Evolutionary conservation across 2,329 filamentous ascomycete genomes (phyloP), one percentile per base, ranked within the genome.

Genomic region (Penicillium brevicompactum): DNA sequence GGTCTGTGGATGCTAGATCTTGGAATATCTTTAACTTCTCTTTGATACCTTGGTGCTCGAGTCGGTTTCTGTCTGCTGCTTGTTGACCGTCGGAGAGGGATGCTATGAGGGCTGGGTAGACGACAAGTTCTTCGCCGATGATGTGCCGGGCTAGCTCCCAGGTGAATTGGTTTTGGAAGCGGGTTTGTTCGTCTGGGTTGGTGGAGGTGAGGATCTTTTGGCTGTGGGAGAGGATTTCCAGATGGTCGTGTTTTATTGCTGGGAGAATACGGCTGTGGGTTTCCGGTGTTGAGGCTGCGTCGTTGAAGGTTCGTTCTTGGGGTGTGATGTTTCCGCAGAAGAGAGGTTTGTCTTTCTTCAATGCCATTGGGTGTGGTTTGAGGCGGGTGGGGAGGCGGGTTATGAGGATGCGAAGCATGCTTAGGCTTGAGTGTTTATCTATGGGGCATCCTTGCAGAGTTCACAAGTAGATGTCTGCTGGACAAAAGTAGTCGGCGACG

Each of bases 91-190:
- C 66, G 1, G 72, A 66, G 14, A 84, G 61, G 46, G 80, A 67
- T 47, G 78, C 76, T 63, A 82, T 80, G 16, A 85, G 70, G 0
- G 79, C 81, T 0, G 83, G 82, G 55, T 84, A 84, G 2, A 85
- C 70, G 8, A 85, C 69, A 31, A 83, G 65, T 58, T 83, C 81
- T 58, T 83, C 79, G 11, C 75, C 78, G 49, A 83, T 73, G 0
- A 76, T 71, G 60, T 83, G 80, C 4, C 81, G 78, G 31, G 80
- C 77, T 1, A 83, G 67, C 57, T 82, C 78, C 80, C 81, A 83
- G 22, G 75, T 77, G 58, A 84, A 79, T 55, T 80, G 75, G 58
- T 83, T 83, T 55, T 79, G 76, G 60, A 71, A 82, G 16, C 76
- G 74, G 18, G 70, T 72, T 57, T 78, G 73, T 42, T 78, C 70